Evolutionary conservation across 208 protist genomes (phyloP).

Genomic region (Leishmania tarentolae): DNA sequence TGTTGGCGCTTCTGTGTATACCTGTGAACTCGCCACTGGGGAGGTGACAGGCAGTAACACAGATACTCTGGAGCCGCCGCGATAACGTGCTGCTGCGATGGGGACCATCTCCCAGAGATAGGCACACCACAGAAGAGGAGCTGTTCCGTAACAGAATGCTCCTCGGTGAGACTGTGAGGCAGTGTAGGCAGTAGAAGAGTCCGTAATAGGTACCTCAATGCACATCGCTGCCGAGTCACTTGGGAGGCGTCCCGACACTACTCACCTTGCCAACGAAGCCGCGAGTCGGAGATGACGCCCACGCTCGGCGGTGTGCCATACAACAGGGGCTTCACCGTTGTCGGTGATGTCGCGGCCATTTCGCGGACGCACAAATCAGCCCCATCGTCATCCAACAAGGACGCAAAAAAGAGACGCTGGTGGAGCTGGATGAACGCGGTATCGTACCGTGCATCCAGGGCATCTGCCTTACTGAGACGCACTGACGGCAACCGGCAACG

Average conservation of each 20-base stretch:
- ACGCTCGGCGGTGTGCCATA: background rate
- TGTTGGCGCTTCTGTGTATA: background rate
- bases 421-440: background rate
- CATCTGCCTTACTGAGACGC: background rate
- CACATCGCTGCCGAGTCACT: background rate
- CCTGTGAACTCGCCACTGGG: background rate
- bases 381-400: background rate
- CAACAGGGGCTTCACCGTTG: no score
- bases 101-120: background rate
- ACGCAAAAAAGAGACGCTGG: constrained; percentile 14
- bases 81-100: background rate
- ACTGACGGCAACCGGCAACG: constrained; percentile 8
- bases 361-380: background rate
- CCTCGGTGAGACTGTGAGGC: background rate
- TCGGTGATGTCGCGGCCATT: background rate
- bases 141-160: background rate
- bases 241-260: no score
- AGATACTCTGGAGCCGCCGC: background rate
- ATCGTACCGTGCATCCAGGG: background rate
- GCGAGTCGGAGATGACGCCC: background rate
- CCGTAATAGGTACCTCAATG: background rate
- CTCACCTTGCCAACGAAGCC: background rate
- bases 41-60: no score
- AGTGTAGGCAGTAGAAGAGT: background rate
- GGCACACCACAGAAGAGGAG: background rate